phyloP scores from a whole-genome alignment of 768 basidiomycete genomes.

The Infundibulicybe gibba region DNA sequence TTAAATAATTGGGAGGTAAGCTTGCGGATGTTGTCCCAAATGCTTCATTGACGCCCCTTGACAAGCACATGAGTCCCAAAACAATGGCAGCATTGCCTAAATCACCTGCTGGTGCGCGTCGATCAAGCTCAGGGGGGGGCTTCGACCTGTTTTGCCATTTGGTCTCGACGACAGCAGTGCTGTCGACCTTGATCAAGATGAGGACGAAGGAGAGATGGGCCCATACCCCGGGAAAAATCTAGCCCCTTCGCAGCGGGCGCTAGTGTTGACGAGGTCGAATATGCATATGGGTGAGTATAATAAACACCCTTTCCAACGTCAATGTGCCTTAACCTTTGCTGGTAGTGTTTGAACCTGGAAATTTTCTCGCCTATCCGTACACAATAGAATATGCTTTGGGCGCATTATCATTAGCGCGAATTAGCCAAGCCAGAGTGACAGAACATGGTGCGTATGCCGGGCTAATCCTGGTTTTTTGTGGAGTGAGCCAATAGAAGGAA shows the following conservation, averaged over 20 bases:
- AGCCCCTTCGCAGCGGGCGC: conserved; percentile 75
- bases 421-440: too few relatives aligned
- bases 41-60: conserved; percentile 3
- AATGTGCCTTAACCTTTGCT: too few relatives aligned
- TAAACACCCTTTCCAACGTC: too few relatives aligned
- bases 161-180: conserved; percentile 77
- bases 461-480: too few relatives aligned
- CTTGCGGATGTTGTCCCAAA: conserved; percentile 2
- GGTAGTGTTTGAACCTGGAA: neutral
- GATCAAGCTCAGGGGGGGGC: conserved; percentile 83
- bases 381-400: neutral
- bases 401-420: too few relatives aligned
- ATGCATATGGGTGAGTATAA: conserved; percentile 71
- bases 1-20: conserved; percentile 95
- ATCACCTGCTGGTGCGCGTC: conserved; percentile 78
- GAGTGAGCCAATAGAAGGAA: too few relatives aligned
- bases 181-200: conserved; percentile 69
- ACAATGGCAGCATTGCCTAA: conserved; percentile 92
- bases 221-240: conserved; percentile 74
- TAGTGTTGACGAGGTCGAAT: conserved; percentile 88
- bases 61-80: conserved; percentile 92
- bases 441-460: too few relatives aligned
- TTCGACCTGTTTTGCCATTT: conserved; percentile 75
- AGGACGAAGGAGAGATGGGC: conserved; percentile 68
- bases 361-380: neutral